These are phyloP conservation scores for Lepiota brunneoincarnata DNA, from an alignment of 768 basidiomycete genomes.

Conservation along the genomic window DNA sequence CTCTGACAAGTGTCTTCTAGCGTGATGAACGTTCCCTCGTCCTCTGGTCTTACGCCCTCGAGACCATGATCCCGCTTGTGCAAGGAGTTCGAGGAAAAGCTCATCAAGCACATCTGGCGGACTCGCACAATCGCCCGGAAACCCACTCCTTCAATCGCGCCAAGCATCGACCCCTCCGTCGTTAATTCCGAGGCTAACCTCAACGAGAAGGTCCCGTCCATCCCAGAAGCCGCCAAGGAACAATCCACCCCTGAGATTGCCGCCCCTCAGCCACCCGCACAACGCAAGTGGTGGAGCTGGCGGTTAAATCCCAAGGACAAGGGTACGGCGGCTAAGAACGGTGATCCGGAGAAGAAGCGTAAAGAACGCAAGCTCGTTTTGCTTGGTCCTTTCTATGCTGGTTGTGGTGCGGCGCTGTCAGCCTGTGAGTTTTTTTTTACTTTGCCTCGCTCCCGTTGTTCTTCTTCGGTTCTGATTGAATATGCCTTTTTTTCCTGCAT, in stretches of 20 bases:
- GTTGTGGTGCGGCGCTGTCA: constrained; percentile 61
- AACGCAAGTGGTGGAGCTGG: constrained; percentile 45
- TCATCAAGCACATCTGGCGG: constrained; percentile 82
- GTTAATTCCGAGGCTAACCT: constrained; percentile 26
- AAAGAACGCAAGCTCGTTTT: constrained; percentile 46
- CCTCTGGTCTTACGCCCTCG: constrained; percentile 77
- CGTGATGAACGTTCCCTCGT: constrained; percentile 78
- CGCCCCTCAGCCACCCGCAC: constrained; percentile 17
- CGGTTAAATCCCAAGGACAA: constrained; percentile 33
- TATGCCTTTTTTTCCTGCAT: not conserved
- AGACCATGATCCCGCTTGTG: constrained; percentile 64
- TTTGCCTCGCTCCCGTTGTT: constrained; percentile 1
- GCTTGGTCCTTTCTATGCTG: constrained; percentile 71
- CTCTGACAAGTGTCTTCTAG: constrained; percentile 19
- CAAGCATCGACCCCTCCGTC: constrained; percentile 15
- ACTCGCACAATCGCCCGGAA: constrained; percentile 31
- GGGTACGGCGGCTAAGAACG: constrained; percentile 11
- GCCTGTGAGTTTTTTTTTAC: constrained; percentile 42
- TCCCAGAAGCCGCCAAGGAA: constrained; percentile 16
- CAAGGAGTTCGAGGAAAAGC: constrained; percentile 71
- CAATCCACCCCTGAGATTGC: constrained; percentile 20
- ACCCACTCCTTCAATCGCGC: constrained; percentile 13
- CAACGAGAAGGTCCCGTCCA: constrained; percentile 29
- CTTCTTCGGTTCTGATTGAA: constrained; percentile 4
- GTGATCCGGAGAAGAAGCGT: constrained; percentile 39